These are phyloP conservation scores for Neostapfia colusana DNA, from an alignment of 176 grass and related monocot genomes.

Conservation along the genomic window DNA sequence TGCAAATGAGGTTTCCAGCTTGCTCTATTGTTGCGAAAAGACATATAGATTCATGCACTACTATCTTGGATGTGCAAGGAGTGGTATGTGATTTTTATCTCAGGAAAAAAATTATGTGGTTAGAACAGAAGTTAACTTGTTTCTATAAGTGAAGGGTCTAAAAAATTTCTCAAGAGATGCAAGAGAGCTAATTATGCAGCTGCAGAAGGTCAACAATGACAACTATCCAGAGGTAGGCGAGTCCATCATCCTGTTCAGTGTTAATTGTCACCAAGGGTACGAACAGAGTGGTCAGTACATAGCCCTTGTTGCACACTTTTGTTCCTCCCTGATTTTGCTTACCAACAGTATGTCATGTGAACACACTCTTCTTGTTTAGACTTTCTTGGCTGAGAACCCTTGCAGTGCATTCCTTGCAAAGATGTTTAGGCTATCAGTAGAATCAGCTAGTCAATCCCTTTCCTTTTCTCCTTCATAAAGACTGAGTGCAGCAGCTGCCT, in stretches of 20 bases:
- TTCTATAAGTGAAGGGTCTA: conserved; percentile 61
- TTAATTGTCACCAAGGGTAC: neutral
- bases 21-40: conserved; percentile 78
- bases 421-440: neutral
- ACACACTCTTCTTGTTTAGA: neutral
- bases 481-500: neutral
- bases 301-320: neutral
- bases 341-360: neutral
- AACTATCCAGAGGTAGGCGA: conserved; percentile 91
- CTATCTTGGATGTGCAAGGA: conserved; percentile 88
- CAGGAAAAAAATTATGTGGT: neutral
- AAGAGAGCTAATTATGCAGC: conserved; percentile 81
- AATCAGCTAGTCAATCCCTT: neutral
- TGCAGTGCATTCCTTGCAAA: neutral
- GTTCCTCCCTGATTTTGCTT: neutral
- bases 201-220: conserved; percentile 94
- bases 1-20: conserved; percentile 69
- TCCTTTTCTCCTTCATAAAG: neutral
- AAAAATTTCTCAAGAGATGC: conserved; percentile 95
- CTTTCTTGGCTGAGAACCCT: neutral
- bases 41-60: conserved; percentile 77
- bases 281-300: neutral
- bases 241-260: conserved; percentile 9
- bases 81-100: conserved; percentile 57
- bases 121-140: conserved; percentile 32